phyloP scores from a whole-genome alignment of 2,329 filamentous ascomycete genomes.

The Colletotrichum abscissum region DNA sequence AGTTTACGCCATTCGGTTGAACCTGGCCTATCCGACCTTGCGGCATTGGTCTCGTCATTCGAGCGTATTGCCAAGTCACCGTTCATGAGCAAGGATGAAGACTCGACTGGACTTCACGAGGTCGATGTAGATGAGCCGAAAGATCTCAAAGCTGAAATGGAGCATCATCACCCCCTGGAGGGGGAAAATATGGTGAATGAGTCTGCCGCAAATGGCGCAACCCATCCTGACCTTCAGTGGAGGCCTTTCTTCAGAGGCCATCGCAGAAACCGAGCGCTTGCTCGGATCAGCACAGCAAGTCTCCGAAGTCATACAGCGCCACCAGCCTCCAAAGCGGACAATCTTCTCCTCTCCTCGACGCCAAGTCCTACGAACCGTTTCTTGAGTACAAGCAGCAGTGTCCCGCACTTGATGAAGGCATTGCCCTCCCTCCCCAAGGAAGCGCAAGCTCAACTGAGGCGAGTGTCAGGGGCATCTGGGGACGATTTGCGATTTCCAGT shows the following conservation, averaged over 20 bases:
- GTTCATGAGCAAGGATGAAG: conserved; percentile 37
- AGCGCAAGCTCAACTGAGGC: background rate
- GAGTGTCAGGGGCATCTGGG: background rate
- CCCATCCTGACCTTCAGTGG: background rate
- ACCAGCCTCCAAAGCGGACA: background rate
- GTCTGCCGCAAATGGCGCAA: background rate
- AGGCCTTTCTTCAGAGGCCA: conserved; percentile 37
- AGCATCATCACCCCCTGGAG: too few species aligned
- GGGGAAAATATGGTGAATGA: too few species aligned
- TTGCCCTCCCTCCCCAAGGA: conserved; percentile 57
- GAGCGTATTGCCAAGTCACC: conserved; percentile 41
- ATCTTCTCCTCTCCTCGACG: conserved; percentile 55
- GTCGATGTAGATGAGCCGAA: background rate
- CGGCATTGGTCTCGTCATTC: conserved; percentile 43
- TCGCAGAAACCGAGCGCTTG: conserved; percentile 41
- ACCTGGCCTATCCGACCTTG: conserved; percentile 41
- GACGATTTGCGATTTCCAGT: conserved; percentile 24
- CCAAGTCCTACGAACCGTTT: conserved; percentile 59
- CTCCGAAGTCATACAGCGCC: background rate
- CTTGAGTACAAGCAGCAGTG: conserved; percentile 60
- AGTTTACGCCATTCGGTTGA: conserved; percentile 36
- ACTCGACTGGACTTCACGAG: background rate
- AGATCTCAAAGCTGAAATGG: background rate
- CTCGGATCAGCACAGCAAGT: conserved; percentile 37
- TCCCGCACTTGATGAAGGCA: conserved; percentile 64